Base-by-base conservation (phyloP, 306 rosid species). In the Cucurbita pepo region DNA sequence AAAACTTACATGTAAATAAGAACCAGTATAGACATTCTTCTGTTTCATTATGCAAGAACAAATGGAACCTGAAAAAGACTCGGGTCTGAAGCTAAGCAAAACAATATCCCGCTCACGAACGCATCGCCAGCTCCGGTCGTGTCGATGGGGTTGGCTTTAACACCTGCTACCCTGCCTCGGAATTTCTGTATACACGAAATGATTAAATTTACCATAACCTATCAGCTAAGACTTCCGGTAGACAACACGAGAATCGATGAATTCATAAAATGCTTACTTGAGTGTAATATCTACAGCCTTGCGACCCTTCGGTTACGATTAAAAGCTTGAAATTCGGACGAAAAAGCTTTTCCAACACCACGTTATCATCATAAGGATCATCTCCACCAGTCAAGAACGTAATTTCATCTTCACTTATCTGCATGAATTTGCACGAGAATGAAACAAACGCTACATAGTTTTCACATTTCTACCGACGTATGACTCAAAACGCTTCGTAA, bases 91-190 rank as follows among this genome's bases (percentile, higher is more conserved):
- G 93, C 97, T 58, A 95, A 19, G 79, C 83, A 76, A 80, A 77
- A 69, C 37, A 95, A 77, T 72, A 91, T 34, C 79, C 97, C 99
- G 75, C 97, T 78, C 43, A 95, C 99, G 70, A 95, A 95, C 41
- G 99, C 87, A 80, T 95, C 99, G 1, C 99, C 99, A 5, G 99
- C 99, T 41, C 99, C 99, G 0, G 97, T 95, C 71, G 99, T 95
- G 85, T 95, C 99, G 4, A 89, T 82, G 5, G 96, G 71, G 76
- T 82, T 85, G 40, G 86, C 97, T 83, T 88, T 84, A 30, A 88
- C 83, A 59, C 97, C 97, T 9, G 57, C 64, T 61, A 95, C 96
- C 74, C 90, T 91, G 53, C 99, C 99, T 66, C 50, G 82, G 66
- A 89, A 95, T 56, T 79, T 85, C 99, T 95, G 84, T 37, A 54